Conservation (phyloP, 805 yeast genomes). For the Saturnispora halmiae region DNA sequence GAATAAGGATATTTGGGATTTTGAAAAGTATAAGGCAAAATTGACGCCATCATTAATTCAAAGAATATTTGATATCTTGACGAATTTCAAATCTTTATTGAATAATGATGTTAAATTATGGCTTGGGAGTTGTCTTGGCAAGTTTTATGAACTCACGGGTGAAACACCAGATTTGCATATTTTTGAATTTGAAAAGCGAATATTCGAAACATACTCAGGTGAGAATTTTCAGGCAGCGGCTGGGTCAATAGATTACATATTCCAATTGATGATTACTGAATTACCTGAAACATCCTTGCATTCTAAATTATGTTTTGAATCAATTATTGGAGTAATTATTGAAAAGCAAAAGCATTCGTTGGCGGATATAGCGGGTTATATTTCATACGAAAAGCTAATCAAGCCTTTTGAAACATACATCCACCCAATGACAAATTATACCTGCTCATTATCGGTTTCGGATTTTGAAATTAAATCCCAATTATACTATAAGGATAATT, state of each 20-base stretch:
- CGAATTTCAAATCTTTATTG: conserved; percentile 4
- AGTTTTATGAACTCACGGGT: conserved; percentile 24
- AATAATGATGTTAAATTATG: conserved; percentile 20
- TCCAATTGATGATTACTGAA: conserved; percentile 21
- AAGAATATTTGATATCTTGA: conserved; percentile 17
- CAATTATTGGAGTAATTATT: conserved; percentile 33
- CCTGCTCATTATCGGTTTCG: conserved; percentile 28
- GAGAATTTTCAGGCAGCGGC: conserved; percentile 17
- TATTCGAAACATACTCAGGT: conserved; percentile 12
- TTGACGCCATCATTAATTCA: conserved; percentile 13
- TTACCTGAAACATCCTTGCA: conserved; percentile 16
- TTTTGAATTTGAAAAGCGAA: conserved; percentile 16
- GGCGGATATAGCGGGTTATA: conserved; percentile 17
- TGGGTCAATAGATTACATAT: conserved; percentile 23
- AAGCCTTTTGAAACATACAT: conserved; percentile 18
- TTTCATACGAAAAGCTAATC: conserved; percentile 21
- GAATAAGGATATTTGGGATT: background rate
- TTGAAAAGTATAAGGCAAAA: background rate
- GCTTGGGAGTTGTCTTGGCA: conserved; percentile 28
- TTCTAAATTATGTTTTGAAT: conserved; percentile 28
- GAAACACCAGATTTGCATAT: conserved; percentile 11
- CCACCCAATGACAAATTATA: conserved; percentile 29
- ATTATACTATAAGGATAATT: conserved; percentile 11
- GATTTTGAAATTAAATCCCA: conserved; percentile 16
- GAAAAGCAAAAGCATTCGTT: conserved; percentile 19